Evolutionary conservation across 768 basidiomycete genomes (phyloP).

Genomic region (Leccinum variicolor): DNA sequence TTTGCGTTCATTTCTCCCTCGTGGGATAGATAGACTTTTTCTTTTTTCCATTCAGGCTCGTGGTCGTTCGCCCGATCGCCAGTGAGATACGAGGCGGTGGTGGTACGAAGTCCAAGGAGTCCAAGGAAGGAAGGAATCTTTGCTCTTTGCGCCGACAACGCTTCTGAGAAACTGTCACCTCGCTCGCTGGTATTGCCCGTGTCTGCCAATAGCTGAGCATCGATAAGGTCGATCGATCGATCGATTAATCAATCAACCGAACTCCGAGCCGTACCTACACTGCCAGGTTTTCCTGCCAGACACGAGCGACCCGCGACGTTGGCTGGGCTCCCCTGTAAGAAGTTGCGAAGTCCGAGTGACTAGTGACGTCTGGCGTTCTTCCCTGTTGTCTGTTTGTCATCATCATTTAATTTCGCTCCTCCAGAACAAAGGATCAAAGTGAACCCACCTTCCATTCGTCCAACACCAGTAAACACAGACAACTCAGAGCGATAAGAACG

Average conservation of each 20-base stretch:
- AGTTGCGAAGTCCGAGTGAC: background rate
- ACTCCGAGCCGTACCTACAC: background rate
- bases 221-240: background rate
- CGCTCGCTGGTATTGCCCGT: background rate
- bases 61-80: background rate
- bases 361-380: background rate
- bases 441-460: background rate
- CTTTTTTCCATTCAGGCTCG: background rate
- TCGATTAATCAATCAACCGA: background rate
- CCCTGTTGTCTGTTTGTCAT: background rate
- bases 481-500: background rate
- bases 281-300: background rate
- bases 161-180: background rate
- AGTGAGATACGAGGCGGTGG: background rate
- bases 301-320: background rate
- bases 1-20: background rate
- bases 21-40: background rate
- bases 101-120: background rate
- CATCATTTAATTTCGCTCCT: background rate
- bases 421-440: background rate
- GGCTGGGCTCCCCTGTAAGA: background rate
- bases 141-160: background rate
- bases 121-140: background rate
- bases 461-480: background rate
- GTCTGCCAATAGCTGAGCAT: background rate